Evolutionary conservation across 2,329 filamentous ascomycete species (phyloP), one percentile per base, ranked within the genome.

Genomic region (Neocatenulostroma microsporum): DNA sequence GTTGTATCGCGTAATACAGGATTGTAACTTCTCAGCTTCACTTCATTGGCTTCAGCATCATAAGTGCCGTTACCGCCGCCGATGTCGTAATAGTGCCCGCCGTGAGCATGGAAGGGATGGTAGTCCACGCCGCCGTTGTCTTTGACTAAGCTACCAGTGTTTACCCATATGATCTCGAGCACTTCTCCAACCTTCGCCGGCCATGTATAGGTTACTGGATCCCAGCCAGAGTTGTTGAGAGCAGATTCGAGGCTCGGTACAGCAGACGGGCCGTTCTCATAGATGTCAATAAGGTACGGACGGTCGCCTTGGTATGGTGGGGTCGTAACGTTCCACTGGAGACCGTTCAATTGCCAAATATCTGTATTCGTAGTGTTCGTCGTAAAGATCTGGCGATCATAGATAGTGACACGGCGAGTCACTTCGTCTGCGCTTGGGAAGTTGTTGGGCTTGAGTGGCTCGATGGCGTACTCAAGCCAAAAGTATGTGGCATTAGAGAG

Each of bases 51-150:
- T 1, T 48, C 55, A 4, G 69, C 51, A 37, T 77, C 60, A 50
- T 74, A 77, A 2, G 62, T 67, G 2, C 73, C 73, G 25, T 69
- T 67, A 2, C 73, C 74, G 15, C 60, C 57, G 10, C 74, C 73
- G 4, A 73, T 56, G 44, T 77, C 73, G 48, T 62, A 76, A 44
- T 61, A 69, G 49, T 76, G 73, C 9, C 62, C 60, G 15, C 73
- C 72, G 50, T 78, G 74, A 1, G 63, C 61, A 48, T 78, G 74
- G 49, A 74, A 69, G 0, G 74, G 73, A 44, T 76, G 72, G 34
- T 60, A 61, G 42, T 72, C 66, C 26, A 48, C 36, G 51, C 3
- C 66, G 58, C 10, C 23, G 21, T 42, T 41, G 31, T 44, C 40
- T 7, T 48, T 45, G 5, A 51, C 47, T 51, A 50, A 60, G 21